Evolutionary conservation across 2,329 filamentous ascomycete species (phyloP), one percentile per base, ranked within the genome.

Genomic region (Fusarium euwallaceae): DNA sequence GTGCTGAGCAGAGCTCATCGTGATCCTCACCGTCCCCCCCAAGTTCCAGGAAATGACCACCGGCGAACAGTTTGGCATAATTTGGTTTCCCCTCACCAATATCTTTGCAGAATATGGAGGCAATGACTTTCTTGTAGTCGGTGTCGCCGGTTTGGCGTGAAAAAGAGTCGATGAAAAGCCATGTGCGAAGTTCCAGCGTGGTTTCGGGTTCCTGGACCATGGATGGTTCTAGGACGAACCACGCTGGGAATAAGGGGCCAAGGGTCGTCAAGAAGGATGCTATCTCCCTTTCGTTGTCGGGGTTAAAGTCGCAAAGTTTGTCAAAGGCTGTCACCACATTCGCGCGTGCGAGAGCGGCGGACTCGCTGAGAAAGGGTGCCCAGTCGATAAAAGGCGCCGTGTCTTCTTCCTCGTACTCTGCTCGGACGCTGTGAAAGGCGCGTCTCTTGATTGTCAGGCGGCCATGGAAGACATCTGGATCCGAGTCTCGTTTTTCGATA

Each of bases 251-350:
- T 11, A 71, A 72, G 4, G 43, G 29, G 51, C 85, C 79, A 10
- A 85, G 71, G 20, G 67, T 69, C 24, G 82, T 68, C 6, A 86
- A 72, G 16, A 84, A 74, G n/a, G 69, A 58, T 6, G 78, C 68
- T 3, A 76, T 61, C 27, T 78, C 74, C n/a, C 64, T 27, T 6
- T 69, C 64, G 0, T 48, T 58, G 12, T 65, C 45, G n/a, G 78
- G 51, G 24, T 51, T 56, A 14, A 70, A 83, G 70, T 6, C 53
- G 53, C 22, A 12, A 10, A 59, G 56, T 7, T 76, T 72, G 61
- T 83, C 79, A 12, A 84, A 78, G 8, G 83, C 78, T 6, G 79
- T 78, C 24, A 81, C 82, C 6, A 84, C 76, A 64, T 86, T 86
- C 29, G 81, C 81, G 32, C 78, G 74, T 6, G 78, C 80, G 17